Percentiles rank a stretch among this genome's conserved stretches.
Conservation (phyloP, 1,284 basidiomycete species). For the Fomitopsis betulina region DNA sequence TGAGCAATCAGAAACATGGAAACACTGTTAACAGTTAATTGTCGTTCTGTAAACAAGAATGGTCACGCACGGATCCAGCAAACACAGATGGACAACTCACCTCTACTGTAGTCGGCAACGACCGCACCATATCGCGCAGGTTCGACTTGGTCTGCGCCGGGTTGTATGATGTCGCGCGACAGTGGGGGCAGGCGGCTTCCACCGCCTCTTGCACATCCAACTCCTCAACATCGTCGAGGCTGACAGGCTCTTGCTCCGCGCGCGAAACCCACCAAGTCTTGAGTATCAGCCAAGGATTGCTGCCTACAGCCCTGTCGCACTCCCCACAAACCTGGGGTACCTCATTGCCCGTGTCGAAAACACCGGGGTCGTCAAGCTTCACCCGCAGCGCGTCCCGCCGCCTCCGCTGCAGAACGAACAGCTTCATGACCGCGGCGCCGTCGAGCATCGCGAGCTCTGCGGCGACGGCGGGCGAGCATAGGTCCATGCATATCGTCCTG, state of each 20-base stretch:
- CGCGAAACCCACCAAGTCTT: background rate
- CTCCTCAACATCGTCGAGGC: background rate
- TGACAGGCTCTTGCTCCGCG: background rate
- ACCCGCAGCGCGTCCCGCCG: constrained; percentile 15
- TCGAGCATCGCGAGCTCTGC: constrained; percentile 15
- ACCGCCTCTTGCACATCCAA: background rate
- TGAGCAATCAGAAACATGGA: too few species aligned
- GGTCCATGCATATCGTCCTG: constrained; percentile 33
- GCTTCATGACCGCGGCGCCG: constrained; percentile 11
- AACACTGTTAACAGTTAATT: too few species aligned
- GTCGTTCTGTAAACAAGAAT: too few species aligned
- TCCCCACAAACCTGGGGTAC: background rate
- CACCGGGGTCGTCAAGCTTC: constrained; percentile 13
- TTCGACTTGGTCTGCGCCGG: constrained; percentile 12
- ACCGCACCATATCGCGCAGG: constrained; percentile 11
- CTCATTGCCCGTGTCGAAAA: background rate
- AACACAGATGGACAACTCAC: constrained; percentile 2
- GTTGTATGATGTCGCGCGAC: constrained; percentile 14
- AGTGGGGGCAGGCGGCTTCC: constrained; percentile 12
- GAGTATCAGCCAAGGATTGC: constrained; percentile 6
- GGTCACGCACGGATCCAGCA: too few species aligned
- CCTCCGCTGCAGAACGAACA: constrained; percentile 18
- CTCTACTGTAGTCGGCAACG: constrained; percentile 12
- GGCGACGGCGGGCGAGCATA: constrained; percentile 33
- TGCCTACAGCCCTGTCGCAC: constrained; percentile 5